Percentiles rank a stretch among this genome's conserved stretches.
phyloP scores from a whole-genome alignment of 805 yeast species.

The Myxozyma neglecta region DNA sequence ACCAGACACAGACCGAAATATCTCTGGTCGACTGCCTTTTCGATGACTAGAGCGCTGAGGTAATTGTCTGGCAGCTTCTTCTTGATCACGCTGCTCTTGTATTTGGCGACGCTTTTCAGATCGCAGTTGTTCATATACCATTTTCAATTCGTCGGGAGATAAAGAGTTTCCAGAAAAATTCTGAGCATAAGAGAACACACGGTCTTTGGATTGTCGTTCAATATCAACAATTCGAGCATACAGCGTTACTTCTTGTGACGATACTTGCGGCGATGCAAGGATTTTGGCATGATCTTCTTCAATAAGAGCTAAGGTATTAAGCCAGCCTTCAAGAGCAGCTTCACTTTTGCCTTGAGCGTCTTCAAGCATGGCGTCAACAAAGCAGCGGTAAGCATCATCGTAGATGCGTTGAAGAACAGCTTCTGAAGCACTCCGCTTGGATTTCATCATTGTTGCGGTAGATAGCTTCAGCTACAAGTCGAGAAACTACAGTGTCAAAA shows the following conservation, averaged over 20 bases:
- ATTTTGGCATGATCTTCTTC: conserved; percentile 39
- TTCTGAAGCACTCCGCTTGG: conserved; percentile 26
- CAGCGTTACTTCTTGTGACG: conserved; percentile 40
- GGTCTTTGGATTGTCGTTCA: conserved; percentile 45
- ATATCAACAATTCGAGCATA: conserved; percentile 43
- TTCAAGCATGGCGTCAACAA: conserved; percentile 44
- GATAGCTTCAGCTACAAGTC: neutral
- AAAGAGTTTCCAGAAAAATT: conserved; percentile 18
- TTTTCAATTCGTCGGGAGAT: conserved; percentile 19
- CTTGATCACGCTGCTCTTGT: conserved; percentile 7
- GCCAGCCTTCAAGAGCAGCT: conserved; percentile 43
- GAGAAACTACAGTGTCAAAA: no score
- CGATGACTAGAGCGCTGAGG: conserved; percentile 7
- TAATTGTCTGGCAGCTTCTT: conserved; percentile 7
- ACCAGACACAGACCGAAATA: conserved; percentile 12
- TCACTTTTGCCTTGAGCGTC: conserved; percentile 42
- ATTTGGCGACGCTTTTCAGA: conserved; percentile 17
- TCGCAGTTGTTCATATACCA: conserved; percentile 24
- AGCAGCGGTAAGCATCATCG: conserved; percentile 45
- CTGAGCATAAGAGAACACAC: conserved; percentile 34
- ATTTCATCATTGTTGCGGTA: conserved; percentile 13
- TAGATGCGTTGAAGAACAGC: conserved; percentile 41
- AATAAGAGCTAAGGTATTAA: conserved; percentile 40
- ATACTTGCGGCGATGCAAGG: conserved; percentile 38
- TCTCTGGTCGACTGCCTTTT: conserved; percentile 1